Evolutionary conservation across 768 basidiomycete species (phyloP), one percentile per base, ranked within the genome.

Genomic region (Russula virescens): DNA sequence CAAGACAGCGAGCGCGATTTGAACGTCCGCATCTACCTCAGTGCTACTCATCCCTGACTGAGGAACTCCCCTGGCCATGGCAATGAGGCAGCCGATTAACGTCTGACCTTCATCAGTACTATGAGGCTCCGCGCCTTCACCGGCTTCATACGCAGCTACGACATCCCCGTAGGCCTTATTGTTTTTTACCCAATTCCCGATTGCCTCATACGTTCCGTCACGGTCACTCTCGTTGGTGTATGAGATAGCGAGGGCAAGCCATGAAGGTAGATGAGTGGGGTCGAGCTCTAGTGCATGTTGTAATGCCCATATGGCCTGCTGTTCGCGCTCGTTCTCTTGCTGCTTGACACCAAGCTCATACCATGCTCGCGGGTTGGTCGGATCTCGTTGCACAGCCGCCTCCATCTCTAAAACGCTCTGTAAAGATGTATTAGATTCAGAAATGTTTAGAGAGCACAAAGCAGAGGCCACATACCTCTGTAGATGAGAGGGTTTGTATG

Each of bases 251-350:
- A 98, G 80, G 16, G 94, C 95, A 51, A 99, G 85, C 87, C 94
- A 96, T 1, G 96, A 81, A 0, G 86, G 81, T 1, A 90, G 78
- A 68, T 88, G 83, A 3, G 80, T 71, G 3, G 93, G 86, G 68
- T 96, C 89, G 40, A 98, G 82, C 64, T 89, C 85, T 55, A 94
- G 76, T 11, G 94, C 87, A 59, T 87, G 87, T 53, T 81, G 77
- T 21, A 99, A 81, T 2, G 97, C 97, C 58, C 86, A 81, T 46
- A 98, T 82, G 5, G 97, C 97, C 68, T 92, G 87, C 9, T 82
- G 80, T 75, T 99, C 97, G 18, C 95, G 86, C 73, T 99, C 97
- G 72, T 95, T 97, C 75, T 97, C 95, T 73, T 99, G 97, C 71
- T 98, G 97, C 74, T 91, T 94, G 53, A 99, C 87, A 26, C 97